Conservation (phyloP, 2,329 filamentous ascomycete species). For the Alternaria hordeiaustralica region DNA sequence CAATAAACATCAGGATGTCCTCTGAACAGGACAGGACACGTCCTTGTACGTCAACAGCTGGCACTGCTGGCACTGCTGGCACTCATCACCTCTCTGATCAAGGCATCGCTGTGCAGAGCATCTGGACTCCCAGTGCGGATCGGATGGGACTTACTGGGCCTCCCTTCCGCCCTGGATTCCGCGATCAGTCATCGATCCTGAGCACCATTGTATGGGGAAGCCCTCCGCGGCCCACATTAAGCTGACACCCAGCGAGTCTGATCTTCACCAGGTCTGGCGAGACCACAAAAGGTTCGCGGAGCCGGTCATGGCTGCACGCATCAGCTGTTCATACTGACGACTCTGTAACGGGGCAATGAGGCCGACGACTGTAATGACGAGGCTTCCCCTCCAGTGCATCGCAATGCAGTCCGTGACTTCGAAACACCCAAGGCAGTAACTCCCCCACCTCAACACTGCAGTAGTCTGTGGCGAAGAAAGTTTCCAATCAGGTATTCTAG, state of each 20-base stretch:
- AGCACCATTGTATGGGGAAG: not conserved
- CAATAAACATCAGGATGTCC: not conserved
- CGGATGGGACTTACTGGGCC: not conserved
- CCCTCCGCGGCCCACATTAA: not conserved
- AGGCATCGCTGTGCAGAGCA: not conserved
- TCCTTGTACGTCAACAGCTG: not conserved
- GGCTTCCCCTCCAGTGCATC: not conserved
- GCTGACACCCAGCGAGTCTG: not conserved
- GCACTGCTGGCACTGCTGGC: not conserved
- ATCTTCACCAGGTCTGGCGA: not conserved
- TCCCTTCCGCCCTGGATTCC: not conserved
- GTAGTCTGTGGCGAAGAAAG: slow-evolving; percentile 1
- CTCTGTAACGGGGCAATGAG: not conserved
- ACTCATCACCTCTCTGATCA: not conserved
- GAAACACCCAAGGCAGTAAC: slow-evolving; percentile 1
- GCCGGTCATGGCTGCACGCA: not conserved
- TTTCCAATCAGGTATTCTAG: not conserved
- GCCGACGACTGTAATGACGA: not conserved
- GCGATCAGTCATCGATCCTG: not conserved
- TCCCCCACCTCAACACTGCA: slow-evolving; percentile 2
- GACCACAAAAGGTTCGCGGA: not conserved
- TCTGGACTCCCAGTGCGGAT: not conserved
- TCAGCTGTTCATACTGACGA: not conserved
- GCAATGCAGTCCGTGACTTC: not conserved
- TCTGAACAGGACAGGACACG: not conserved